Evolutionary conservation across 257 asterid species (phyloP).

Genomic region (Ilex asprella): DNA sequence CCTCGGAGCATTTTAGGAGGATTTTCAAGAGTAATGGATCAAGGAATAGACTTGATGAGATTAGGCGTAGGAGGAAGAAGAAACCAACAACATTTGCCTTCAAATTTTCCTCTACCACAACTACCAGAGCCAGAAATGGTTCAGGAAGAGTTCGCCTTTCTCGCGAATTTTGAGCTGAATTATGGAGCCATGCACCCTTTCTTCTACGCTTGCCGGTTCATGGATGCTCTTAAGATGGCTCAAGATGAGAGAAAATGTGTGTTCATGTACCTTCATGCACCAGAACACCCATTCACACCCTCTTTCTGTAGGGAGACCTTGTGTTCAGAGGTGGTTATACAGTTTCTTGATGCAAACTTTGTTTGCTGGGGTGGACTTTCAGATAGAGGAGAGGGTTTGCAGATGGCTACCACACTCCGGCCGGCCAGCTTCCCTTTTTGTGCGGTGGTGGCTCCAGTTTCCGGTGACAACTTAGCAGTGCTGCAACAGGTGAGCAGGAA

Average conservation of each 20-base stretch:
- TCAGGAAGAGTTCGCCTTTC: slow-evolving; percentile 67
- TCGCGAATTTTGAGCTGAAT: slow-evolving; percentile 58
- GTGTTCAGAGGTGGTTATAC: slow-evolving; percentile 61
- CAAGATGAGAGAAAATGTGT: slow-evolving; percentile 49
- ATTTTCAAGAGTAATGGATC: slow-evolving; percentile 55
- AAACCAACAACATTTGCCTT: slow-evolving; percentile 25
- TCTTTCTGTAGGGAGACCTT: slow-evolving; percentile 66
- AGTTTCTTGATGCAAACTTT: slow-evolving; percentile 81
- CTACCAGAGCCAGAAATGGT: slow-evolving; percentile 24
- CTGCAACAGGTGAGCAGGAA: slow-evolving; percentile 51
- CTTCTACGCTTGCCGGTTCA: slow-evolving; percentile 63
- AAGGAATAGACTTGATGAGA: slow-evolving; percentile 48
- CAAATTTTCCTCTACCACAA: slow-evolving; percentile 19
- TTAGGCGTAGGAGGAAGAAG: slow-evolving; percentile 28
- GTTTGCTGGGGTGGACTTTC: slow-evolving; percentile 79
- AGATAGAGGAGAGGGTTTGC: slow-evolving; percentile 52
- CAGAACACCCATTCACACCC: slow-evolving; percentile 65
- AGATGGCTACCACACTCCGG: slow-evolving; percentile 40
- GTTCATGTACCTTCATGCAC: slow-evolving; percentile 73
- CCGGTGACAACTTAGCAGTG: slow-evolving; percentile 59
- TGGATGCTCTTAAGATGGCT: slow-evolving; percentile 61
- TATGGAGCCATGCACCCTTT: slow-evolving; percentile 65
- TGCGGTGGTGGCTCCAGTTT: slow-evolving; percentile 67
- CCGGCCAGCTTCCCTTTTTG: slow-evolving; percentile 65
- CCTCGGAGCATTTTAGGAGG: slow-evolving; percentile 59